Evolutionary conservation across 768 basidiomycete species (phyloP).

Genomic region (Tulasnella calospora): DNA sequence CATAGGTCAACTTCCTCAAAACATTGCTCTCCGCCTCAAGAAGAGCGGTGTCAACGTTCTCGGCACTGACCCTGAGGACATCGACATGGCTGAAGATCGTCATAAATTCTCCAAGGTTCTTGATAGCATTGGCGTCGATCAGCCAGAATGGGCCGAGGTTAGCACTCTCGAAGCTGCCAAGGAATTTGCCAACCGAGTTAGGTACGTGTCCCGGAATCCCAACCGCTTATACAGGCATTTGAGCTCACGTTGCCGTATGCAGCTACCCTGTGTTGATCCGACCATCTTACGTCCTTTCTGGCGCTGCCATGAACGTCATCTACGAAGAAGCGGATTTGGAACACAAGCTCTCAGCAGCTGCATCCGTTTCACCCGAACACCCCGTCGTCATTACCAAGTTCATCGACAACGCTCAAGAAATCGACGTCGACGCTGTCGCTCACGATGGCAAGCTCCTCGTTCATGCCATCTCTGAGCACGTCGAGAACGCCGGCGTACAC

Average conservation of each 20-base stretch:
- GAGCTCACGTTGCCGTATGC: neutral
- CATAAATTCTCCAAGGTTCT: constrained; percentile 98
- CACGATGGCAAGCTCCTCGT: constrained; percentile 87
- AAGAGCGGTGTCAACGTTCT: constrained; percentile 85
- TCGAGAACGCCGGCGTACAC: constrained; percentile 97
- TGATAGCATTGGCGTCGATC: constrained; percentile 91
- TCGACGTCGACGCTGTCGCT: constrained; percentile 96
- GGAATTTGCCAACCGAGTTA: constrained; percentile 80
- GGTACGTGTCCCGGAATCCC: constrained; percentile 42
- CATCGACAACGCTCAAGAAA: constrained; percentile 96
- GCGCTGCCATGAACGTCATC: constrained; percentile 99
- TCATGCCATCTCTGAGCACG: constrained; percentile 96
- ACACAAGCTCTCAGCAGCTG: constrained; percentile 93
- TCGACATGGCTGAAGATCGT: constrained; percentile 96
- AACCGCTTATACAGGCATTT: neutral
- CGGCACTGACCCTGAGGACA: constrained; percentile 90
- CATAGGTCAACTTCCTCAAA: constrained; percentile 92
- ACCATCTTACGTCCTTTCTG: constrained; percentile 96
- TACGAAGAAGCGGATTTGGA: constrained; percentile 85
- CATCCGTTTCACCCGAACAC: constrained; percentile 91
- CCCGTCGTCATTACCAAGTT: constrained; percentile 99
- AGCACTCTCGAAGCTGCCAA: constrained; percentile 85
- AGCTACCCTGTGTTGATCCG: constrained; percentile 97
- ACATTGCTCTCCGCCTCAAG: constrained; percentile 94
- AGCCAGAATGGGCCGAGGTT: constrained; percentile 80